Base-by-base conservation (phyloP, 139 green algal species). In the Nannochloris sp. region DNA sequence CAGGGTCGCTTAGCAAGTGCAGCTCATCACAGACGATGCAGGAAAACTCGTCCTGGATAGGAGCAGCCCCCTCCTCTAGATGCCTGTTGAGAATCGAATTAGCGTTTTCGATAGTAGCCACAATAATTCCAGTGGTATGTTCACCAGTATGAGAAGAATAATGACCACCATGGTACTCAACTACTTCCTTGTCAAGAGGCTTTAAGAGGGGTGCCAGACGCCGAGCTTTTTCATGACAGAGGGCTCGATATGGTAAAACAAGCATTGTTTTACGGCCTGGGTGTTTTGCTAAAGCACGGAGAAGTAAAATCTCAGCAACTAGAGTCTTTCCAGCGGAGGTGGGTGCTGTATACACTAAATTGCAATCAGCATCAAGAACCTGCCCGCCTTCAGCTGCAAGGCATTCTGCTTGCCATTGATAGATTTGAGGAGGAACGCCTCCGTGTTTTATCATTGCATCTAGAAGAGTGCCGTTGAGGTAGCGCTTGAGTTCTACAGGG, bases 1-100 rank as follows among this genome's bases (percentile, higher is more conserved):
- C 64, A n/a, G 70, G 54, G 15, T 94, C 88, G 12, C 76, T 79
- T 15, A 70, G 15, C 37, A 66, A 36, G 61, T 75, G 60, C 1
- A 63, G 30, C 47, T 76, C 69, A 35, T 76, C 69, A 19, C 70
- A 24, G 12, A 76, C 69, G 1, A 71, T 31, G 5, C 29, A 37
- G 38, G 10, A 42, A 24, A 70, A 45, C 36, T 65, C 60, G 1
- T 34, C 29, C 0, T 44, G n/a, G n/a, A n/a, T n/a, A n/a, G n/a
- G n/a, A 32, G 37, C 13, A 4, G 1, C 12, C 53, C 53, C 1
- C n/a, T 29, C 54, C 10, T 48, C 46, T 24, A n/a, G n/a, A n/a
- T n/a, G n/a, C n/a, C n/a, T n/a, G n/a, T n/a, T n/a, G n/a, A n/a
- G 66, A 70, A 71, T 35, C 10, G 24, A 48, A 30, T 66, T 68